These are phyloP conservation scores for Cyberlindnera mississippiensis DNA, from an alignment of 805 yeast species.

Conservation along the genomic window DNA sequence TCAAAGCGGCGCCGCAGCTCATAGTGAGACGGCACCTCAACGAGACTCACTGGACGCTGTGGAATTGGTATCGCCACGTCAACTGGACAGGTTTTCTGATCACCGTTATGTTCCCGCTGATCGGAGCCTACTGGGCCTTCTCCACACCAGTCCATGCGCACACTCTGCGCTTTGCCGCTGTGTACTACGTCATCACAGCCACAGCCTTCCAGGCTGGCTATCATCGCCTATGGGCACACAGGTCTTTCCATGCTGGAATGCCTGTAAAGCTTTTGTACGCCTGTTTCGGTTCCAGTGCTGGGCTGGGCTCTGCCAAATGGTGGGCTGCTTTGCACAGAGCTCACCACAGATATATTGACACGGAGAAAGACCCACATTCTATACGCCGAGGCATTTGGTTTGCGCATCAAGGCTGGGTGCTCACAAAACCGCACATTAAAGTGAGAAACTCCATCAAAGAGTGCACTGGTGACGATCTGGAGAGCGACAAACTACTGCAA, in stretches of 20 bases:
- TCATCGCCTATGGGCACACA: slow-evolving; percentile 73
- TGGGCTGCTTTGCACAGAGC: slow-evolving; percentile 86
- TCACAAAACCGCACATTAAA: slow-evolving; percentile 61
- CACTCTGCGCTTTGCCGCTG: slow-evolving; percentile 51
- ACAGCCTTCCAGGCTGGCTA: slow-evolving; percentile 80
- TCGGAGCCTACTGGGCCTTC: slow-evolving; percentile 41
- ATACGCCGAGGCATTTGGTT: slow-evolving; percentile 75
- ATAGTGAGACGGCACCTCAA: slow-evolving; percentile 11
- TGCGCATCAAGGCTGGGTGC: slow-evolving; percentile 88
- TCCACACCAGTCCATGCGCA: slow-evolving; percentile 41
- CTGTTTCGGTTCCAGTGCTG: slow-evolving; percentile 67
- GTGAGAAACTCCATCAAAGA: slow-evolving; percentile 34
- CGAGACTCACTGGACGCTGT: slow-evolving; percentile 48
- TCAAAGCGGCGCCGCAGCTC: slow-evolving; percentile 8
- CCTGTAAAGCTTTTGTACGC: slow-evolving; percentile 48
- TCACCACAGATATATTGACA: slow-evolving; percentile 86
- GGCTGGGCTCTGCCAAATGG: slow-evolving; percentile 70
- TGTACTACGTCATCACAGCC: slow-evolving; percentile 57
- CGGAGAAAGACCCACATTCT: slow-evolving; percentile 85
- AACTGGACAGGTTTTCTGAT: slow-evolving; percentile 65
- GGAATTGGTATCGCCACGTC: slow-evolving; percentile 68
- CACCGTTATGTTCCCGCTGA: slow-evolving; percentile 44
- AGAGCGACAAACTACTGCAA: slow-evolving; percentile 46
- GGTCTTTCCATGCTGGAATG: slow-evolving; percentile 45
- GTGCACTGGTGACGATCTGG: slow-evolving; percentile 53